Base-by-base conservation (phyloP, 2,329 filamentous ascomycete species). In the Colletotrichum somersetense region DNA sequence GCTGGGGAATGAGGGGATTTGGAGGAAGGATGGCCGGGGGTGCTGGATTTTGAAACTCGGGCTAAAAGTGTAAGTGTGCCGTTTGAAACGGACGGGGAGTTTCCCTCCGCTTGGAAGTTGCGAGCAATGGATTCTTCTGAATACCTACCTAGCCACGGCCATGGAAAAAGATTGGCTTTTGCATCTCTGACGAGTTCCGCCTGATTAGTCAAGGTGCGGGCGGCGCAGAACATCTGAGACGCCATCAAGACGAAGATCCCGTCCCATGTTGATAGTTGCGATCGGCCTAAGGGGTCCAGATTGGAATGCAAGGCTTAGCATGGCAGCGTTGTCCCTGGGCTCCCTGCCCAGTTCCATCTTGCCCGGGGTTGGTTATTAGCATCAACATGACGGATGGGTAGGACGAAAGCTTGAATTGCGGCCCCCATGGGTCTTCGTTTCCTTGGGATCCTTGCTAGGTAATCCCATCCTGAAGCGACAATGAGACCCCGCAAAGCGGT, bases 181-280 rank as follows among this genome's bases (percentile, higher is more conserved):
- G 30, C 35, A 16, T 48, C 16, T 53, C 33, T 16, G 26, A 50
- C 50, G n/a, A 35, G 50, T 35, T 4, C 23, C 40, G 18, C 59
- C 59, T 46, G 12, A 33, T 70, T 35, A 64, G 59, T 55, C 30
- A 30, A 65, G 53, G 44, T 70, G 66, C 59, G 65, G 69, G 69
- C 59, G 69, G 66, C 66, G 66, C 48, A 38, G 59, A 46, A 42
- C 14, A 33, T 59, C 44, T 50, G 69, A 72, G 62, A 71, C 66
- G 61, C n/a, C 20, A 33, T 52, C 38, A 65, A 55, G 30, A 38
- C 55, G 55, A 71, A 59, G 30, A 40, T 14, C 42, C 62, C 68
- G 23, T 68, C 68, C 58, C 52, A 68, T 68, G 65, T 55, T 10
- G 26, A 42, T 42, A 48, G 46, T 52, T 40, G 58, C 44, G 44